A percentile compares a stretch with the other conserved stretches of the same genome.
Conservation (phyloP, 1,284 basidiomycete species). For the Fomitopsis palustris region DNA sequence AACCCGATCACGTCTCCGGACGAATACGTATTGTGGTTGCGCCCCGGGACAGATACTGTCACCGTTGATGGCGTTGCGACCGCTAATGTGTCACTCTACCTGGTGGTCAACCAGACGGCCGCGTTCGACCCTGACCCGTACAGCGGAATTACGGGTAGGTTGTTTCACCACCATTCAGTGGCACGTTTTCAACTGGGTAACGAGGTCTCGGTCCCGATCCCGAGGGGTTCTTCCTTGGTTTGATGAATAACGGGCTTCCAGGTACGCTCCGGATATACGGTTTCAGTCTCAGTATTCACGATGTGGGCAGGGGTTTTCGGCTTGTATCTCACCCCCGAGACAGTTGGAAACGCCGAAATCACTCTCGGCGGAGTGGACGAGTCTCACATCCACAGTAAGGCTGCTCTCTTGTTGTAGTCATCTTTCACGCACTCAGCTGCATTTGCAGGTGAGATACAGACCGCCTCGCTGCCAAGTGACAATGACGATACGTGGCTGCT, state of each 20-base stretch:
- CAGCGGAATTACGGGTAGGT: conserved; percentile 47
- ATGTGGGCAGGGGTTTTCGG: conserved; percentile 43
- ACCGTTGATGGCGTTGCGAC: conserved; percentile 41
- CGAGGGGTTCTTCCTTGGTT: conserved; percentile 45
- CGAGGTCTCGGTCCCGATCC: conserved; percentile 44
- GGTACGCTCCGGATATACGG: conserved; percentile 27
- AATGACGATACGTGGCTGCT: conserved; percentile 42
- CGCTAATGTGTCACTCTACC: conserved; percentile 36
- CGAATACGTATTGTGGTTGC: conserved; percentile 41
- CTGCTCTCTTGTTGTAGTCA: conserved; percentile 5
- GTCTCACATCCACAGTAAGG: conserved; percentile 44
- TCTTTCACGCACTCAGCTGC: not conserved
- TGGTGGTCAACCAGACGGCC: conserved; percentile 48
- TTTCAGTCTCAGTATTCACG: not conserved
- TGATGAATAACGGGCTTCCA: conserved; percentile 45
- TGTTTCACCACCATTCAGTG: not conserved
- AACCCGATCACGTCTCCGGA: conserved; percentile 44
- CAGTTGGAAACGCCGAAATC: conserved; percentile 48
- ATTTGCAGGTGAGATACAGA: not conserved
- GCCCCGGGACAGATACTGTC: conserved; percentile 42
- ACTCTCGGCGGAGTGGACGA: conserved; percentile 51
- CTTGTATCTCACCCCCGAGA: conserved; percentile 45
- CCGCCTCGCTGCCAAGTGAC: not conserved
- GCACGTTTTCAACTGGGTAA: not conserved
- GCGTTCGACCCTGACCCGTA: conserved; percentile 51